Evolutionary conservation across 192 early-diverging fungal species (phyloP), one percentile per base, ranked within the genome.

Genomic region (Backusella westeae): DNA sequence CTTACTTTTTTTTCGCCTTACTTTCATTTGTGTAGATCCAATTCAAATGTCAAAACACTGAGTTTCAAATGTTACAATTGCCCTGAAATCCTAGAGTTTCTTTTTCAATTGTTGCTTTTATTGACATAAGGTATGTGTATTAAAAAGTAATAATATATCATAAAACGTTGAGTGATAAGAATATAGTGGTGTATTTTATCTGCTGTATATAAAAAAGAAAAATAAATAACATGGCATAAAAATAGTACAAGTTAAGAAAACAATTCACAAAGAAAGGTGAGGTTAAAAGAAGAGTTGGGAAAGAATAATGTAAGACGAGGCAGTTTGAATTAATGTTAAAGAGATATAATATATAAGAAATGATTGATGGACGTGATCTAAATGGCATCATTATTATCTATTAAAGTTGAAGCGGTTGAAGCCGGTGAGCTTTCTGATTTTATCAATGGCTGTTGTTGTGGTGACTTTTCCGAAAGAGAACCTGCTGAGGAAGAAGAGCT

Each of bases 401-500:
- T 34, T 38, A 68, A 19, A 29, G 42, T 29, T 34, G 29, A 46
- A 29, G 38, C 44, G 23, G 70, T 26, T 15, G 39, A 39, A 23
- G 42, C 21, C 14, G 70, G 70, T 26, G 70, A 72, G 12, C 56
- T 23, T 63, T 63, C 56, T 3, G 38, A 44, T 49, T 39, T 72
- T 39, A 46, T 19, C 49, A 49, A 42, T n/a, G 29, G 23, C 9
- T 23, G 69, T 12, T 32, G 70, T 19, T 72, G 70, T 17, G 70
- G 70, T 46, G 42, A 72, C 17, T 46, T 72, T 49, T 72, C 70
- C 17, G 70, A 49, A 44, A 34, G 38, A 17, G 74, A 75, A 3
- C 74, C 63, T 19, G 63, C 41, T 21, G 74, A 75, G 42, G 74
- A 75, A 8, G 74, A 63, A 19, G 32, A 66, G 29, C 74, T 65